phyloP scores from a whole-genome alignment of 257 asterid species.

The Solanum acaule region DNA sequence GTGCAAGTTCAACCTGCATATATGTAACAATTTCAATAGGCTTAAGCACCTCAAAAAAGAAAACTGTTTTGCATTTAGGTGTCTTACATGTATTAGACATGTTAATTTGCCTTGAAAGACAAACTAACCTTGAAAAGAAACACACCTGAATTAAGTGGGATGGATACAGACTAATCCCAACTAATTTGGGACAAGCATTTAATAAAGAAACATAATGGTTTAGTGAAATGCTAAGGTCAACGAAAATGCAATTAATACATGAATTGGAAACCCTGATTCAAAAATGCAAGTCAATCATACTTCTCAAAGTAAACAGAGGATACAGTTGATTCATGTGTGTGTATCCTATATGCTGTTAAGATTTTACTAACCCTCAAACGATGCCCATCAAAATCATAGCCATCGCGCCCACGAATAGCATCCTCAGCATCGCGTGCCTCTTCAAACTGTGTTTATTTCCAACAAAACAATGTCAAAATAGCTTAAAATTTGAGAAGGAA shows the following conservation, averaged over 20 bases:
- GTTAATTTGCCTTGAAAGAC: neutral
- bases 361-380: slow-evolving; percentile 69
- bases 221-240: neutral
- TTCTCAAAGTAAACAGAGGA: neutral
- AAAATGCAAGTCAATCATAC: neutral
- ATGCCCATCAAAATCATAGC: slow-evolving; percentile 93
- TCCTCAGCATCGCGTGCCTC: slow-evolving; percentile 98
- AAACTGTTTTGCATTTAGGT: neutral
- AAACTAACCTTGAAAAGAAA: neutral
- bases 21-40: neutral
- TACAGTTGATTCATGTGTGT: neutral
- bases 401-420: slow-evolving; percentile 99
- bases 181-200: neutral
- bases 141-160: neutral
- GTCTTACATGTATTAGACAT: neutral
- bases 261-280: neutral
- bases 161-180: neutral
- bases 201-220: neutral
- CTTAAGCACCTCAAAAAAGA: neutral
- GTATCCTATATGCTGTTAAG: neutral
- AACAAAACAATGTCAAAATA: neutral
- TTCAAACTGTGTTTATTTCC: slow-evolving; percentile 54
- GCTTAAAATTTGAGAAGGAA: neutral
- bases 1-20: slow-evolving; percentile 88
- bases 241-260: neutral